Conservation (phyloP, 2,329 filamentous ascomycete genomes). For the Coniosporium tulheliwenetii region DNA sequence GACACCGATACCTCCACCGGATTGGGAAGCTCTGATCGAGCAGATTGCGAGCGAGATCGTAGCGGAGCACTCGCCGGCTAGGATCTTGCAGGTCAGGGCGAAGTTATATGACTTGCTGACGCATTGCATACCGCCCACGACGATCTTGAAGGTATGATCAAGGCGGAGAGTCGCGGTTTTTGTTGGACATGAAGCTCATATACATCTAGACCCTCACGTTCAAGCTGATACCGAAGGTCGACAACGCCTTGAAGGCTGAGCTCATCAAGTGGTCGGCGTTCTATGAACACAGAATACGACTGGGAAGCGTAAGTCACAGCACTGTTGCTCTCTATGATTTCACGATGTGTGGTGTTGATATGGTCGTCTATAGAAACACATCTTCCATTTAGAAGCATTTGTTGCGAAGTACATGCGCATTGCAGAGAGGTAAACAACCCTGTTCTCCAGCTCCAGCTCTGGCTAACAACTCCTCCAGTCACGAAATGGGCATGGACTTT, state of each 20-base stretch:
- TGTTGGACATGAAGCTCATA: not conserved
- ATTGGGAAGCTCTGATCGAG: conserved; percentile 87
- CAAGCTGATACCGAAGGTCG: conserved; percentile 74
- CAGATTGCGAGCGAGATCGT: conserved; percentile 90
- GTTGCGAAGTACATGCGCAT: conserved; percentile 98
- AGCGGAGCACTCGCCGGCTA: conserved; percentile 77
- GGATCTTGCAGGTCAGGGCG: conserved; percentile 73
- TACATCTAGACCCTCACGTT: conserved; percentile 59
- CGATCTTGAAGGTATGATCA: conserved; percentile 57
- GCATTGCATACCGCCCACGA: conserved; percentile 91
- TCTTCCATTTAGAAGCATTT: conserved; percentile 96
- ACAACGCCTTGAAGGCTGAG: conserved; percentile 79
- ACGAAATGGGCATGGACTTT: conserved; percentile 66
- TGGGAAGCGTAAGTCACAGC: conserved; percentile 43
- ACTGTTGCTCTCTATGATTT: too few relatives aligned
- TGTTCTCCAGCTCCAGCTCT: not conserved
- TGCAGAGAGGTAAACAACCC: conserved; percentile 58
- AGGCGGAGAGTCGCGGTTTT: not conserved
- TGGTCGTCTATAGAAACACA: conserved; percentile 53
- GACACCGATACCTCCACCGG: conserved; percentile 82
- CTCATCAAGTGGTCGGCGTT: conserved; percentile 94
- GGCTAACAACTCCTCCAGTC: conserved; percentile 14
- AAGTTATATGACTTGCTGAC: conserved; percentile 96
- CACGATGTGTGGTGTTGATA: too few relatives aligned
- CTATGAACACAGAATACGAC: conserved; percentile 88